phyloP scores from a whole-genome alignment of 2,329 filamentous ascomycete species.

The Monosporascus sp. region DNA sequence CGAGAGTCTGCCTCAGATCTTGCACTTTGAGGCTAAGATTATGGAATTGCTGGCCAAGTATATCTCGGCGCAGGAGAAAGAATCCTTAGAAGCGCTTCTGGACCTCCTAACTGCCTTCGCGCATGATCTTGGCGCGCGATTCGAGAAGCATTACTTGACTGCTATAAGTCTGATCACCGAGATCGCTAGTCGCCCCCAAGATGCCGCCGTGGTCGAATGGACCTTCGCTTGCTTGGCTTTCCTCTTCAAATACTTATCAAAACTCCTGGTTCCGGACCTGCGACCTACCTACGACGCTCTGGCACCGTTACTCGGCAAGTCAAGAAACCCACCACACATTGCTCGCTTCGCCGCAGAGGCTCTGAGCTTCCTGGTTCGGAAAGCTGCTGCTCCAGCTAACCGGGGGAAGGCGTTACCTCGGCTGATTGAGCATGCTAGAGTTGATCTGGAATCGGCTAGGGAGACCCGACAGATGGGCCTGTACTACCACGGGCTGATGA shows the following conservation, averaged over 20 bases:
- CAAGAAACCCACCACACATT: constrained; percentile 78
- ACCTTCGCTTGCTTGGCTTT: constrained; percentile 91
- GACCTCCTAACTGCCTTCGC: constrained; percentile 89
- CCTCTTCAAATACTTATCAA: constrained; percentile 94
- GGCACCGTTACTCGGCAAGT: constrained; percentile 76
- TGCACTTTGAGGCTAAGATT: constrained; percentile 85
- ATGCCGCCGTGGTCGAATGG: constrained; percentile 93
- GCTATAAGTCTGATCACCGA: constrained; percentile 71
- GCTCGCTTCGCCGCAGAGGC: constrained; percentile 91
- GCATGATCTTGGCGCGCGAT: constrained; percentile 82
- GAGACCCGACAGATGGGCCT: constrained; percentile 57
- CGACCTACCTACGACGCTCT: constrained; percentile 80
- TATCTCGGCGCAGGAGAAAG: constrained; percentile 71
- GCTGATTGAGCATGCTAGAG: constrained; percentile 68
- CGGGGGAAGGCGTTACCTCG: constrained; percentile 66
- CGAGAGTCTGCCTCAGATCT: constrained; percentile 85
- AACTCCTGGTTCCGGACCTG: constrained; percentile 79
- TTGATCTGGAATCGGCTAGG: constrained; percentile 55
- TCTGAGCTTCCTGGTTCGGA: constrained; percentile 87
- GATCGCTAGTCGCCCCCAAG: constrained; percentile 71
- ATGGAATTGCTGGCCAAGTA: constrained; percentile 71
- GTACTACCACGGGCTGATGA: constrained; percentile 87
- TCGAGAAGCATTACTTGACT: constrained; percentile 81
- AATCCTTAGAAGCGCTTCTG: constrained; percentile 80
- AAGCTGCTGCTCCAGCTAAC: constrained; percentile 73